Conservation (phyloP, 2,329 filamentous ascomycete genomes). For the Cytospora leucostoma region DNA sequence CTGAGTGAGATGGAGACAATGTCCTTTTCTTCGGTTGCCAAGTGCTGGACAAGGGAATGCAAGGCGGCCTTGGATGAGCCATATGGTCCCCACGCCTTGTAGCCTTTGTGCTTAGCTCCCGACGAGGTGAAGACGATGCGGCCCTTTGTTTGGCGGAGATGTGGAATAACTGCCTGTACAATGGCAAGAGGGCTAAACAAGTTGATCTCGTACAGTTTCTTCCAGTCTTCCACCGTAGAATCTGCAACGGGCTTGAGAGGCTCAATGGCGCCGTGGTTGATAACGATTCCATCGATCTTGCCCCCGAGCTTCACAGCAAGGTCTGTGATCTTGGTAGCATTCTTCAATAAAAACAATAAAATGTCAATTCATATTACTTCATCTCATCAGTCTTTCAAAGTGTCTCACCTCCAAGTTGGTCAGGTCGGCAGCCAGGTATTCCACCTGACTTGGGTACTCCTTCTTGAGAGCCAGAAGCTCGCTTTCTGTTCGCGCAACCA, state of each 20-base stretch:
- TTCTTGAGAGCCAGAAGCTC: constrained; percentile 53
- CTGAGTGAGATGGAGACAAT: constrained; percentile 72
- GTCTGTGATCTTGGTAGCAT: constrained; percentile 63
- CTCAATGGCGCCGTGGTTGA: constrained; percentile 85
- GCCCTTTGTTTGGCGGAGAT: constrained; percentile 68
- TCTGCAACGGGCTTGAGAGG: constrained; percentile 72
- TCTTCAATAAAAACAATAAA: constrained; percentile 36
- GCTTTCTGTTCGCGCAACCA: constrained; percentile 56
- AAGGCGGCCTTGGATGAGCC: constrained; percentile 81
- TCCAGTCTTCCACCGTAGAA: constrained; percentile 72
- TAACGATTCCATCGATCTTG: constrained; percentile 74
- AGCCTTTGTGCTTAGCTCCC: constrained; percentile 68
- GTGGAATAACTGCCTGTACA: constrained; percentile 69
- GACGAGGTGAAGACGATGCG: constrained; percentile 78
- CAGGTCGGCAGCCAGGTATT: constrained; percentile 58
- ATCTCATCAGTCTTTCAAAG: not conserved
- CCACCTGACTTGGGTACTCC: constrained; percentile 55
- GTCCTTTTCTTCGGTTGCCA: constrained; percentile 75
- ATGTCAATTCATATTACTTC: not conserved
- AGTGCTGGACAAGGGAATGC: constrained; percentile 74
- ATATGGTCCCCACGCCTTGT: constrained; percentile 77
- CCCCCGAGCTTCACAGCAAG: constrained; percentile 69
- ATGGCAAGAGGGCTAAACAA: constrained; percentile 81
- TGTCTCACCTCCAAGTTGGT: constrained; percentile 50
- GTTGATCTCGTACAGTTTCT: constrained; percentile 75